Evolutionary conservation across 1,284 basidiomycete genomes (phyloP).

Genomic region (Fomitopsis betulina): DNA sequence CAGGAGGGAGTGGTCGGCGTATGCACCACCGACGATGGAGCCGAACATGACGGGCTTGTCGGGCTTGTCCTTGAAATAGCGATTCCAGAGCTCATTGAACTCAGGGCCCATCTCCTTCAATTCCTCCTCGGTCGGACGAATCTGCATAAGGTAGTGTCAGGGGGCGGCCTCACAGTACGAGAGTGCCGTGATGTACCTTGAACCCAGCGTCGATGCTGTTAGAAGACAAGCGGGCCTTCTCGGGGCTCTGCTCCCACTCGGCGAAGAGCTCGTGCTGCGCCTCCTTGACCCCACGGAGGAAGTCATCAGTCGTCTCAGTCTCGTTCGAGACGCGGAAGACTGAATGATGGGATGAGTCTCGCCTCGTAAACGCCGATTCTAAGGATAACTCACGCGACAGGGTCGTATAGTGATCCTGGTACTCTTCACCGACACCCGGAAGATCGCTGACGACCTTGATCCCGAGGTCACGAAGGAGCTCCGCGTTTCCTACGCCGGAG

Average conservation of each 20-base stretch:
- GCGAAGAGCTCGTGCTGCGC: constrained; percentile 55
- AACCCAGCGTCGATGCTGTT: constrained; percentile 72
- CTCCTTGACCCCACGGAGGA: constrained; percentile 62
- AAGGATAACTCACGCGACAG: constrained; percentile 42
- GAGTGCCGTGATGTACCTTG: constrained; percentile 39
- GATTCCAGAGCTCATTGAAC: constrained; percentile 63
- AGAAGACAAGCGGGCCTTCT: constrained; percentile 63
- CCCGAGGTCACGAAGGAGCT: constrained; percentile 36
- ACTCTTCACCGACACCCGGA: constrained; percentile 55
- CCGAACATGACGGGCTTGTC: constrained; percentile 76
- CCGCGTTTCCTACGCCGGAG: constrained; percentile 25
- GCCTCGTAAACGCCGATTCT: background rate
- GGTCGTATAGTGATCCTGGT: constrained; percentile 66
- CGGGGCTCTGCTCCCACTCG: constrained; percentile 66
- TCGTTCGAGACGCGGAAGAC: constrained; percentile 69
- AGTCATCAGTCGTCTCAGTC: constrained; percentile 58
- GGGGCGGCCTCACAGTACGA: background rate
- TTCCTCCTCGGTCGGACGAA: constrained; percentile 63
- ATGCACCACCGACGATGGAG: constrained; percentile 62
- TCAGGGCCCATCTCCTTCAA: constrained; percentile 75
- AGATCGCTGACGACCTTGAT: constrained; percentile 43
- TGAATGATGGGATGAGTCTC: constrained; percentile 18
- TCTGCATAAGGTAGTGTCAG: constrained; percentile 28
- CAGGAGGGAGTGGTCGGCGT: constrained; percentile 64
- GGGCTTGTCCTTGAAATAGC: constrained; percentile 71